A percentile compares a stretch with the other conserved stretches of the same genome.
These are phyloP conservation scores for Leptographium wingfieldii DNA, from an alignment of 2,329 filamentous ascomycete species.

Conservation along the genomic window DNA sequence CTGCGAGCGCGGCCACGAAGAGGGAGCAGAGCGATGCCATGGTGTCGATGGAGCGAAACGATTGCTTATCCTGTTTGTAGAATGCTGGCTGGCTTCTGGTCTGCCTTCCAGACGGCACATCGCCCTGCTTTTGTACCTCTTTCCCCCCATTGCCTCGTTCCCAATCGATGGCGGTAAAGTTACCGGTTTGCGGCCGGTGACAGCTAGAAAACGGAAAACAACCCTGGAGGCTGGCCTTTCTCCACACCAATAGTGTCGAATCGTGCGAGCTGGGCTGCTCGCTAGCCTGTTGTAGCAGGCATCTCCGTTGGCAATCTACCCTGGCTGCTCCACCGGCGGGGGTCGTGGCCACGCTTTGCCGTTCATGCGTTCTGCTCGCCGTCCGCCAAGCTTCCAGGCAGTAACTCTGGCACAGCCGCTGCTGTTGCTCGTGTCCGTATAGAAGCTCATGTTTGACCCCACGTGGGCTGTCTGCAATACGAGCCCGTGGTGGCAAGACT, in stretches of 20 bases:
- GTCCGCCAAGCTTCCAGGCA: neutral
- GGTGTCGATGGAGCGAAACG: neutral
- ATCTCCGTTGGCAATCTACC: neutral
- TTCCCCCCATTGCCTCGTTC: too few species aligned
- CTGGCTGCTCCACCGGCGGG: neutral
- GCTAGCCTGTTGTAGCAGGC: neutral
- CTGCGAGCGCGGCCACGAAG: neutral
- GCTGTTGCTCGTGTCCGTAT: too few species aligned
- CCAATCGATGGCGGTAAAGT: too few species aligned
- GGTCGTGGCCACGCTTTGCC: neutral
- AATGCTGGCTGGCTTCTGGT: too few species aligned
- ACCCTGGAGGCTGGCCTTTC: neutral
- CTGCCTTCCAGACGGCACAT: too few species aligned
- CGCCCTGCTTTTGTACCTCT: too few species aligned
- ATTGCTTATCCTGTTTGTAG: neutral
- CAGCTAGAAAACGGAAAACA: neutral
- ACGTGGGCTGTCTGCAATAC: too few species aligned
- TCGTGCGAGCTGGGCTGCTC: neutral
- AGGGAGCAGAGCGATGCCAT: neutral
- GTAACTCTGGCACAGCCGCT: too few species aligned
- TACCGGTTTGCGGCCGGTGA: neutral
- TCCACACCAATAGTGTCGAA: neutral
- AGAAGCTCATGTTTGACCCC: too few species aligned
- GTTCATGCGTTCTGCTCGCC: neutral
- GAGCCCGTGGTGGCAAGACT: too few species aligned